Conservation (phyloP, 1,284 basidiomycete genomes). For the Boletus calvinii region DNA sequence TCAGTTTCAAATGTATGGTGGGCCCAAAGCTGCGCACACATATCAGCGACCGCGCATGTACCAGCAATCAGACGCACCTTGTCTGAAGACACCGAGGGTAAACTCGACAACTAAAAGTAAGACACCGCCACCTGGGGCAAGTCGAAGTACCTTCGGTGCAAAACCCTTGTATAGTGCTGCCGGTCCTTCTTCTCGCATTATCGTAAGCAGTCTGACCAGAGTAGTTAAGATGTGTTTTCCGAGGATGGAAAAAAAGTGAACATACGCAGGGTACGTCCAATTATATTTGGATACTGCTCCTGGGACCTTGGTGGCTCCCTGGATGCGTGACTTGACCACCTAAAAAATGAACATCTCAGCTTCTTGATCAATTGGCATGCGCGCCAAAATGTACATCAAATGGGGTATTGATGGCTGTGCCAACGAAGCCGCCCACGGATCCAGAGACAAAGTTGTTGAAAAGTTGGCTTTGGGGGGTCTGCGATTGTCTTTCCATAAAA, state of each 20-base stretch:
- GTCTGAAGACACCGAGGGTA: conserved; percentile 71
- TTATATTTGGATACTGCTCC: conserved; percentile 83
- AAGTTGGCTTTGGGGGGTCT: conserved; percentile 73
- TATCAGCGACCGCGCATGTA: background rate
- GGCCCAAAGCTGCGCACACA: conserved; percentile 30
- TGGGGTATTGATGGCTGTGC: conserved; percentile 79
- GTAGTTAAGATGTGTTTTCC: background rate
- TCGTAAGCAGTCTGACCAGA: conserved; percentile 58
- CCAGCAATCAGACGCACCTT: conserved; percentile 46
- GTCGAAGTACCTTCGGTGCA: conserved; percentile 79
- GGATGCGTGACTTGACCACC: conserved; percentile 96
- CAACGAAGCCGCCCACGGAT: conserved; percentile 87
- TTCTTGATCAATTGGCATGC: background rate
- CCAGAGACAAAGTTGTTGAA: conserved; percentile 94
- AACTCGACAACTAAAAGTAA: conserved; percentile 90
- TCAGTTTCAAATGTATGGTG: conserved; percentile 33
- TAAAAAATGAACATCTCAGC: conserved; percentile 8
- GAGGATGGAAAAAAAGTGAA: background rate
- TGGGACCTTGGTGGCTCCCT: conserved; percentile 67
- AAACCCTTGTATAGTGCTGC: conserved; percentile 95
- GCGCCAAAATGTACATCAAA: conserved; percentile 51
- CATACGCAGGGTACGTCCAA: conserved; percentile 85
- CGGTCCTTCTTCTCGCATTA: conserved; percentile 88
- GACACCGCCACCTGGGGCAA: conserved; percentile 95
- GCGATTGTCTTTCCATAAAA: background rate